Evolutionary conservation across 768 basidiomycete species (phyloP), one percentile per base, ranked within the genome.

Genomic region (Coprinopsis marcescibilis): DNA sequence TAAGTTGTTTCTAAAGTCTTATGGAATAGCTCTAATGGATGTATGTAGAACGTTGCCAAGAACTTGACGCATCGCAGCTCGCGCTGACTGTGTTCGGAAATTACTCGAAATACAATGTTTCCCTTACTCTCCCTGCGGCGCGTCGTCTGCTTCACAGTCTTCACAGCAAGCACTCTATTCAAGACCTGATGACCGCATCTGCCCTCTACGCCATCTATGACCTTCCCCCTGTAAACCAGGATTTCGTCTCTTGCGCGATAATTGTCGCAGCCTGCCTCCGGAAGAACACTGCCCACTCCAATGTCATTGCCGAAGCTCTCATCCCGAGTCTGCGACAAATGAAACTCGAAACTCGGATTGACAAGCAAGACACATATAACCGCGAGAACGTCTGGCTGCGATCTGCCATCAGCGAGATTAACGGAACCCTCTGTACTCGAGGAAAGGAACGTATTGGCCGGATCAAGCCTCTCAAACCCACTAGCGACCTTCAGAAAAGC

Each of bases 41-140:
- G 21, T 37, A 3, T n/a, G n/a, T 42, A 87, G 83, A 76, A 19
- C 83, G 84, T 7, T 85, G 82, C 45, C 67, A 74, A 49, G 72
- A 82, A 54, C 70, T 85, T 1, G 57, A 63, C 12, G 77, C 77
- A 47, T 77, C 79, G 2, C 54, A 63, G 20, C 70, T 85, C 30
- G 81, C 82, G 2, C 64, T 87, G 11, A 64, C 73, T 26, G 75
- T 83, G 17, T 81, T 83, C 56, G 75, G 77, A 17, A 65, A 85
- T 56, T 81, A 73, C 47, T 66, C 79, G 12, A 80, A 78, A 57
- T 83, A 85, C 59, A 73, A 76, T 41, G 52, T 85, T 14, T 59
- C 65, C 17, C 67, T 85, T 12, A 73, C 76, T 2, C 63, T 76
- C 8, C 52, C 65, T 0, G 77, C 73, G 1, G 83, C 73, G 0